Evolutionary conservation across 768 basidiomycete species (phyloP), one percentile per base, ranked within the genome.

Genomic region (Termitomyces heimii): DNA sequence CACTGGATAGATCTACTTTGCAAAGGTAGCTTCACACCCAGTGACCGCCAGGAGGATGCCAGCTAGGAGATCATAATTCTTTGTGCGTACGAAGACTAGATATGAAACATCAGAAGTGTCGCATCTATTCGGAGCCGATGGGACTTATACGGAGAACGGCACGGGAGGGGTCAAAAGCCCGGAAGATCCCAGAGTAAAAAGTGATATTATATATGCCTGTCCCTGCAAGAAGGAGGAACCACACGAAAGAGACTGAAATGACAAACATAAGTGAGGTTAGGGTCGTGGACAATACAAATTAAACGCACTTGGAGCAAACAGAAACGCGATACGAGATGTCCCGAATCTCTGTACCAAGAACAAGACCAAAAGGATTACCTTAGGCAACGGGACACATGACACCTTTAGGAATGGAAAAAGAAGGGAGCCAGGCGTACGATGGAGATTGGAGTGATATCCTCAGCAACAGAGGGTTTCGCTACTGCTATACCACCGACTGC

Each of bases 401-500:
- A 13, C 4, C 6, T 43, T 28, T 10, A 24, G 12, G 12, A 16
- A n/a, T 20, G 26, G 3, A 14, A 29, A 29, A 32, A 5, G n/a
- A n/a, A n/a, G n/a, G n/a, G 35, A 37, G n/a, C 10, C 18, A 34
- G 20, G 56, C 79, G 54, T 60, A 81, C 85, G 50, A 85, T 79
- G 9, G 85, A 84, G 13, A 89, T 83, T 13, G 77, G 73, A n/a
- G 77, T 73, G 42, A 87, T 75, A 40, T 82, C 70, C 10, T 68
- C 59, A 1, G 62, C 53, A 8, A 86, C 77, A 3, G 71, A 71
- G 0, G 81, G 74, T 44, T 80, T 79, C 9, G 83, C 84, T 14
- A 87, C 80, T 0, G 77, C 83, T 57, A 89, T 84, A n/a, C 88
- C 86, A 16, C 73, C 80, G 2, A 88, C 84, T 5, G 85, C 86